phyloP scores from a whole-genome alignment of 2,329 filamentous ascomycete species.

The Fusarium oxysporum region DNA sequence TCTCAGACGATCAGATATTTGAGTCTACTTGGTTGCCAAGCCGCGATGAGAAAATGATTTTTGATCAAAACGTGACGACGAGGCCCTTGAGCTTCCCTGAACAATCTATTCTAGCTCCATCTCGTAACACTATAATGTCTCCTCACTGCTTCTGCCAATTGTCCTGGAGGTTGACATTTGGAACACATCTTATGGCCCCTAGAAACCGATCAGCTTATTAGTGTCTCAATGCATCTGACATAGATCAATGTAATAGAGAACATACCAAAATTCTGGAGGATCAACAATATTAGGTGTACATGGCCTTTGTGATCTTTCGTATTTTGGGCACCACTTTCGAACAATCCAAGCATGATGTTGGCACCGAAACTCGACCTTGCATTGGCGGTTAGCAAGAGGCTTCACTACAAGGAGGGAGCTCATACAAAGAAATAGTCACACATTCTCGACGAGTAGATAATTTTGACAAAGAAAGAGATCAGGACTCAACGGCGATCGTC shows the following conservation, averaged over 20 bases:
- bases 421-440: constrained; percentile 44
- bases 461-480: neutral
- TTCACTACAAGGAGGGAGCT: neutral
- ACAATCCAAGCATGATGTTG: constrained; percentile 42
- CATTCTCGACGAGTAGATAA: constrained; percentile 22
- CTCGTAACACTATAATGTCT: constrained; percentile 24
- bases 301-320: constrained; percentile 40
- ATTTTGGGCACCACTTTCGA: constrained; percentile 39
- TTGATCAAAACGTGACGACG: neutral
- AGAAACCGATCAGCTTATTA: constrained; percentile 3
- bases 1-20: neutral
- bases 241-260: neutral
- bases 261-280: constrained; percentile 43
- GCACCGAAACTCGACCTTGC: constrained; percentile 42
- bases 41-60: neutral
- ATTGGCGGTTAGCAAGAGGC: neutral
- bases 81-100: neutral
- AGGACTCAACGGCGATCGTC: constrained; percentile 4
- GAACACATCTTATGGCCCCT: constrained; percentile 38
- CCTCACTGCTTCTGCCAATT: constrained; percentile 34
- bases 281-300: constrained; percentile 41
- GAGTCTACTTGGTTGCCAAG: neutral
- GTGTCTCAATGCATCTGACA: neutral
- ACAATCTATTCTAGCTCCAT: neutral
- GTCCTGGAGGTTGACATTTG: constrained; percentile 37